Evolutionary conservation across 176 grass and related monocot species (phyloP).

Genomic region (Saccharum officinarum): DNA sequence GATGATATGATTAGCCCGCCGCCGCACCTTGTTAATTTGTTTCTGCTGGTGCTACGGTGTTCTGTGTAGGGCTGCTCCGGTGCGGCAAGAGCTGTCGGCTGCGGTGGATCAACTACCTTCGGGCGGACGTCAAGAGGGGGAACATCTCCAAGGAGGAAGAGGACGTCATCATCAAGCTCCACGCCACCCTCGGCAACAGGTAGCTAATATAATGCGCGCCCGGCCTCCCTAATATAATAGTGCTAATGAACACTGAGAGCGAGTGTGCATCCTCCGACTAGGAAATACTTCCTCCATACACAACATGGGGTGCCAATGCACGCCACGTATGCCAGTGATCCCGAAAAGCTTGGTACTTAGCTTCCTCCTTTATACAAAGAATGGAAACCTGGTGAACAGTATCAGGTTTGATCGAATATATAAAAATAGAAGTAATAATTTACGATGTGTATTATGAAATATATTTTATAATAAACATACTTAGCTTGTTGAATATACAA

Average conservation of each 20-base stretch:
- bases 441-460: no score
- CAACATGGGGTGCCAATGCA: neutral
- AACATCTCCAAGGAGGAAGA: constrained; percentile 85
- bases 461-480: no score
- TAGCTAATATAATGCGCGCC: neutral
- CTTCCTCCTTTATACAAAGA: neutral
- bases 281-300: neutral
- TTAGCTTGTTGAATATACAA: no score
- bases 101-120: constrained; percentile 97
- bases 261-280: no score
- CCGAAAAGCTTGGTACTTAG: neutral
- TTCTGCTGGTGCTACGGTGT: no score
- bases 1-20: no score
- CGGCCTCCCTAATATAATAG: no score
- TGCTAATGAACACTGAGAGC: no score
- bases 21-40: no score
- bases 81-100: constrained; percentile 96
- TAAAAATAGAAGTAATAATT: no score
- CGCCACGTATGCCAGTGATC: neutral
- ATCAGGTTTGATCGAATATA: neutral
- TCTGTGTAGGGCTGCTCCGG: constrained; percentile 47
- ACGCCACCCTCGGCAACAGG: constrained; percentile 85
- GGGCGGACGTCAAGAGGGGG: constrained; percentile 72
- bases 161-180: constrained; percentile 81
- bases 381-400: neutral